Percentiles rank a stretch among this genome's conserved stretches.
Evolutionary conservation across 2,329 filamentous ascomycete species (phyloP).

Genomic region (Sporothrix inflata): DNA sequence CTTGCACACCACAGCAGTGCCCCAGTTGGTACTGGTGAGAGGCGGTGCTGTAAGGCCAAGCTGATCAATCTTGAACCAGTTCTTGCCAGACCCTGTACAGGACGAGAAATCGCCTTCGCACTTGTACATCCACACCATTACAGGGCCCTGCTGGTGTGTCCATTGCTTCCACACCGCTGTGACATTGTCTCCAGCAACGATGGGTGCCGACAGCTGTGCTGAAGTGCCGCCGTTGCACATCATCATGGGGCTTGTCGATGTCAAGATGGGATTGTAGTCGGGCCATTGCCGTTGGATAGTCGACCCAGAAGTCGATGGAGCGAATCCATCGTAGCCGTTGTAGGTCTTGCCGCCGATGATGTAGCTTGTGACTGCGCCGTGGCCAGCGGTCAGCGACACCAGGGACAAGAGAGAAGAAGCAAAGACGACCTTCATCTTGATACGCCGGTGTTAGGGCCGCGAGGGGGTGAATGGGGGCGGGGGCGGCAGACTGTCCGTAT

Average conservation of each 20-base stretch:
- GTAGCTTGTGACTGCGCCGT: constrained; percentile 43
- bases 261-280: constrained; percentile 58
- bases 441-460: too few species aligned
- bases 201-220: constrained; percentile 48
- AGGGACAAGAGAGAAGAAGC: constrained; percentile 3
- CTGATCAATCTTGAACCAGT: constrained; percentile 64
- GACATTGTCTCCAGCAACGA: constrained; percentile 53
- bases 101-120: constrained; percentile 49
- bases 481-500: too few species aligned
- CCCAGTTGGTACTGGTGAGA: constrained; percentile 46
- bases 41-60: constrained; percentile 42
- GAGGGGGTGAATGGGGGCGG: too few species aligned
- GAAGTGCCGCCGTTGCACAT: constrained; percentile 59
- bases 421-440: neutral
- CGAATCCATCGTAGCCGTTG: constrained; percentile 51
- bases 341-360: constrained; percentile 38
- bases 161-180: constrained; percentile 59
- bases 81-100: constrained; percentile 55
- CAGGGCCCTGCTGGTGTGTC: constrained; percentile 62
- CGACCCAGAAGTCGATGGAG: constrained; percentile 51
- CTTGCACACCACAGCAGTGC: constrained; percentile 50
- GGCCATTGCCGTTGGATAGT: constrained; percentile 60
- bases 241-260: constrained; percentile 52
- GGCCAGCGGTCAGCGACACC: constrained; percentile 40
- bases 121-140: constrained; percentile 62